Evolutionary conservation across 805 yeast genomes (phyloP).

Genomic region (Candida silvatica): DNA sequence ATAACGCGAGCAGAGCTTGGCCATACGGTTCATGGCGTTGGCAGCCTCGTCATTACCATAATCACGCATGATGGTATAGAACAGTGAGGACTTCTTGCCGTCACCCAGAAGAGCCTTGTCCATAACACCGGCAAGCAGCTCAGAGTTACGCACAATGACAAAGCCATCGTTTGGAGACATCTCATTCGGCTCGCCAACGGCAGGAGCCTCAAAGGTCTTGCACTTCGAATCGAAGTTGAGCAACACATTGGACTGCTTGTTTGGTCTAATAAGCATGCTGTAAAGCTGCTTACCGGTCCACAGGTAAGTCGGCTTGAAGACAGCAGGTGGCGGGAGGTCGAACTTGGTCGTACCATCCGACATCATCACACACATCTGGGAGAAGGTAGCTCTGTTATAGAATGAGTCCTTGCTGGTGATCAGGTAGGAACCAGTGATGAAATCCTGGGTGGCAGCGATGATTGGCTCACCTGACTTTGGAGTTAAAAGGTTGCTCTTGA

Average conservation of each 20-base stretch:
- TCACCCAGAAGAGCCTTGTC: conserved; percentile 95
- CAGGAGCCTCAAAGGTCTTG: conserved; percentile 80
- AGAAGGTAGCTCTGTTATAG: conserved; percentile 77
- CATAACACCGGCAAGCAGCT: conserved; percentile 89
- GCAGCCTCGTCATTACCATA: conserved; percentile 98
- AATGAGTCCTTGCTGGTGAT: conserved; percentile 92
- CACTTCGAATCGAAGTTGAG: conserved; percentile 93
- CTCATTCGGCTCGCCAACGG: conserved; percentile 65
- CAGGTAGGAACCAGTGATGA: conserved; percentile 91
- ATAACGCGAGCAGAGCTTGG: conserved; percentile 94
- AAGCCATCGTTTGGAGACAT: conserved; percentile 98
- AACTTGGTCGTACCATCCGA: conserved; percentile 82
- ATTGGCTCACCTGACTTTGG: conserved; percentile 99
- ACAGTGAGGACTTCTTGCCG: conserved; percentile 95
- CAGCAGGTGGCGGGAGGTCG: conserved; percentile 93
- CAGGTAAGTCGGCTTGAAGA: conserved; percentile 75
- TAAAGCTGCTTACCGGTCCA: conserved; percentile 99
- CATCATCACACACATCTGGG: conserved; percentile 89
- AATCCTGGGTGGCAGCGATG: conserved; percentile 99
- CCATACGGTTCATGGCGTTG: conserved; percentile 95
- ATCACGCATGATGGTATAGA: conserved; percentile 90
- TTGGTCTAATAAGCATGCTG: conserved; percentile 80
- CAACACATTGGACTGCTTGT: conserved; percentile 61
- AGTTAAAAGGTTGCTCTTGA: conserved; percentile 85
- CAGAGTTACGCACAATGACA: conserved; percentile 82